phyloP scores from a whole-genome alignment of 768 basidiomycete genomes.

The Galerina sulciceps region DNA sequence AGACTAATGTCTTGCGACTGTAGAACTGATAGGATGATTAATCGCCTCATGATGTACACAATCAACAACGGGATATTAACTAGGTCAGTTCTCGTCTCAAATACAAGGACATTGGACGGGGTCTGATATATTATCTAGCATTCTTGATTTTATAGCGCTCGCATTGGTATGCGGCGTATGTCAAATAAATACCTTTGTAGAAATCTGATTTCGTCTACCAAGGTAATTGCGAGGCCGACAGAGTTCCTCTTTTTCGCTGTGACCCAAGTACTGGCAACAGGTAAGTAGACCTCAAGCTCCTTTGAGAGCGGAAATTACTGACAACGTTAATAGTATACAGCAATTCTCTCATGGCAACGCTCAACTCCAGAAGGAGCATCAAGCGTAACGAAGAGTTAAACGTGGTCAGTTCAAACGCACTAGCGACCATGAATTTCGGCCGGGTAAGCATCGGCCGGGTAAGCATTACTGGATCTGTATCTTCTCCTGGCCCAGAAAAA shows the following conservation, averaged over 20 bases:
- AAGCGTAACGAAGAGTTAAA: background rate
- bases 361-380: slow-evolving; percentile 10
- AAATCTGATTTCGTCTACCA: no score
- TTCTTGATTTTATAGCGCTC: slow-evolving; percentile 5
- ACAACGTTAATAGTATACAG: background rate
- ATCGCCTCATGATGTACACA: slow-evolving; percentile 10
- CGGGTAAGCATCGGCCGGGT: no score
- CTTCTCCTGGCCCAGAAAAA: no score
- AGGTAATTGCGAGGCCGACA: slow-evolving; percentile 1
- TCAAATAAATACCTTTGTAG: no score
- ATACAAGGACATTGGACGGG: no score
- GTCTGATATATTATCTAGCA: background rate
- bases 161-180: background rate
- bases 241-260: slow-evolving; percentile 1
- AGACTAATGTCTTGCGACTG: no score
- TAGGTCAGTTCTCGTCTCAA: background rate
- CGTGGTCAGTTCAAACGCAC: background rate
- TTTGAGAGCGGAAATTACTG: no score
- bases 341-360: slow-evolving; percentile 8
- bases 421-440: background rate
- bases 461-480: no score
- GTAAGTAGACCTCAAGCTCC: no score
- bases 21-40: slow-evolving; percentile 13
- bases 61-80: slow-evolving; percentile 15
- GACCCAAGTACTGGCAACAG: slow-evolving; percentile 3